Base-by-base conservation (phyloP, 768 basidiomycete genomes). In the Fomitopsis serialis region DNA sequence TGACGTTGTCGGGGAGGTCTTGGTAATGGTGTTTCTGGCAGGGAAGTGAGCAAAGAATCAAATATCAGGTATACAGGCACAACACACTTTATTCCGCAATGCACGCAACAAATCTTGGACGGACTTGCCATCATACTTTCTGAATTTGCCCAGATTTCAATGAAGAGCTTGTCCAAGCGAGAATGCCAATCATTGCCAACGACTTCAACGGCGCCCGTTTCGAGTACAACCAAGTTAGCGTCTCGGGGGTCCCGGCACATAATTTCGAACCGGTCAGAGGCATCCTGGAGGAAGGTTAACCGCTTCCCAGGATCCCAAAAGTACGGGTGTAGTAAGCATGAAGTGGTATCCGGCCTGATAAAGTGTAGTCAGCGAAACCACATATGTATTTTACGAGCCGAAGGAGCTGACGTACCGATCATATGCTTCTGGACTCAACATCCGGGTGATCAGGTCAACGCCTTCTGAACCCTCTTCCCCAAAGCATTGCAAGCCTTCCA, bases 401-500 rank as follows among this genome's bases (percentile, higher is more conserved):
- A 56, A 19, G 36, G 34, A 32, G 29, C 29, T n/a, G 27, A 72
- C 85, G 48, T 54, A 90, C 96, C 96, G 76, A 50, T 79, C 74
- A 43, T 74, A 76, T 6, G 95, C 84, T 52, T 93, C 84, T 19
- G 84, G 80, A 56, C 82, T 76, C 48, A 98, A 71, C 92, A 99
- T 94, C 54, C 69, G 68, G 29, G 66, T 68, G 54, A 98, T 92
- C 56, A 99, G 68, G 67, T 92, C 80, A 46, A 79, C 82, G 2
- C 89, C 96, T 66, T 98, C 96, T n/a, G 81, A 80, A 2, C 93
- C 94, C 68, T 97, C 94, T 70, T 98, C 93, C 10, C 95, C 95
- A 65, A 92, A 86, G 50, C 82, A 72, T 61, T 92, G 82, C 58
- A 98, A 64, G 24, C 81, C 78, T 5, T 81, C 78, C 58, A 99